Evolutionary conservation across 1,139 yeast genomes (phyloP), one percentile per base, ranked within the genome.

Genomic region (Kodamaea suecica): DNA sequence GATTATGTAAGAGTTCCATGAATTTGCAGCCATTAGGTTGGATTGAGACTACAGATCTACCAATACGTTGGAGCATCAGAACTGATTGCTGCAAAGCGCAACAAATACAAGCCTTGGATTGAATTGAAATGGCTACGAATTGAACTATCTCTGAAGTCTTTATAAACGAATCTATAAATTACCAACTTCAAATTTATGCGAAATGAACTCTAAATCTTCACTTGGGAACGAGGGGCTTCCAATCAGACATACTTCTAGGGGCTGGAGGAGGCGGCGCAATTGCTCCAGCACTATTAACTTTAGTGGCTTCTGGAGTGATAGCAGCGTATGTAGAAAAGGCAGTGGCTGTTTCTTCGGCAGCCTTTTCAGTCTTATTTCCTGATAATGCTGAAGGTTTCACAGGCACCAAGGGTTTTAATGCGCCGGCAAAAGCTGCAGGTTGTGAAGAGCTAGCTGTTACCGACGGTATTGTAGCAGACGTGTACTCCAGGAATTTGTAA

Each of bases 221-320:
- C 44, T 72, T 73, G 1, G 81, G 81, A 4, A 71, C 66, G 34
- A 76, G 54, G 5, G 82, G 81, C 37, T 71, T 70, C 82, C 82
- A 76, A 29, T 76, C 76, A 14, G 73, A 63, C 72, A 76, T 60
- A 4, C 40, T 29, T 28, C 43, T 42, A 10, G 43, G 51, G 42
- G 39, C 49, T 13, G 40, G 50, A 2, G 58, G 54, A 4, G 50
- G 30, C 23, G 39, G 39, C 9, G 39, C 36, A 6, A 16, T 19
- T 5, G 15, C 17, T 15, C 34, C 31, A 25, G 16, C 23, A 19
- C 21, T 15, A 10, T 47, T 16, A 46, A 48, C 13, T 38, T 36
- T 5, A 27, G 21, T 16, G 11, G 26, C 5, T n/a, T n/a, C n/a
- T n/a, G n/a, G n/a, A n/a, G n/a, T n/a, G n/a, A n/a, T n/a, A n/a